phyloP scores from a whole-genome alignment of 1,284 basidiomycete species.

The Fomes fomentarius region DNA sequence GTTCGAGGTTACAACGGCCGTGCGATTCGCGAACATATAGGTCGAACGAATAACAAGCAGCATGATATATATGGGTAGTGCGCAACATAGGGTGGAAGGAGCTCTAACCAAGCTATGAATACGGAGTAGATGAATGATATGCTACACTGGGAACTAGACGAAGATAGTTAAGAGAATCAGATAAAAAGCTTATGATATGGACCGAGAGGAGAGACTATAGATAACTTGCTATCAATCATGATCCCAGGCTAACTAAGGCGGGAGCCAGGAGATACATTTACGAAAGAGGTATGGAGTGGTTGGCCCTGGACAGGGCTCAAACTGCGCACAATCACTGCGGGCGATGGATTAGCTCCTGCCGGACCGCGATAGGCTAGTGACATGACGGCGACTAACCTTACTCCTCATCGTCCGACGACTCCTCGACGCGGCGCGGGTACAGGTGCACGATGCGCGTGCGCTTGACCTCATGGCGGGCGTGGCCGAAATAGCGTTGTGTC shows the following conservation, averaged over 20 bases:
- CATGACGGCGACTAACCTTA: conserved; percentile 5
- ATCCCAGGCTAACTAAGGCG: too few species aligned
- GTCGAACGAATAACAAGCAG: neutral
- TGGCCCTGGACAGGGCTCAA: too few species aligned
- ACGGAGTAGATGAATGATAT: neutral
- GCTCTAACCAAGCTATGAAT: too few species aligned
- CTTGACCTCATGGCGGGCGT: conserved; percentile 30
- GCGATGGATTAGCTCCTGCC: too few species aligned
- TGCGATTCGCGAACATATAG: neutral
- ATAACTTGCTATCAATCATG: too few species aligned
- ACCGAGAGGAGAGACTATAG: too few species aligned
- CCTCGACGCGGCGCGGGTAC: conserved; percentile 26
- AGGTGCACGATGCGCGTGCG: conserved; percentile 34
- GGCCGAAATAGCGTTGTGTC: conserved; percentile 41
- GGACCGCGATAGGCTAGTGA: too few species aligned
- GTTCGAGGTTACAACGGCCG: neutral
- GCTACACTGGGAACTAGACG: neutral
- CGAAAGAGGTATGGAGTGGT: too few species aligned
- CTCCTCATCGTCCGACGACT: conserved; percentile 40
- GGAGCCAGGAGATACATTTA: too few species aligned
- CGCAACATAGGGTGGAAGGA: neutral
- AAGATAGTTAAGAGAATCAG: too few species aligned
- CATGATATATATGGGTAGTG: neutral
- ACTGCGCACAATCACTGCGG: too few species aligned
- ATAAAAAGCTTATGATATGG: too few species aligned